These are phyloP conservation scores for Saussurea involucrata DNA, from an alignment of 129 eudicot species.

Conservation along the genomic window DNA sequence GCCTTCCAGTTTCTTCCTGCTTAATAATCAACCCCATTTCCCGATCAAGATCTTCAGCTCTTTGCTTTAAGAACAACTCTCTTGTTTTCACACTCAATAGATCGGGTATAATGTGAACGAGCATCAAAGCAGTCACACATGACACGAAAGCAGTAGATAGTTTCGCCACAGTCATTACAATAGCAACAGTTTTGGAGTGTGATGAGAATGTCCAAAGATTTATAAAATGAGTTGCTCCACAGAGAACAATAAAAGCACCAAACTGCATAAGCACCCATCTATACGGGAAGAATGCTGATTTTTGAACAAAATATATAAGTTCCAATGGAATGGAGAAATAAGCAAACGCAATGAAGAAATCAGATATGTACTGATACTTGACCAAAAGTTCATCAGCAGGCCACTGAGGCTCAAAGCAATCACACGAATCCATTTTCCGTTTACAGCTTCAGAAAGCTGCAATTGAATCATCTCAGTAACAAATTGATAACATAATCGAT, in stretches of 20 bases:
- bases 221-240: constrained; percentile 65
- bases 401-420: constrained; percentile 59
- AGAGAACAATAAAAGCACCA: constrained; percentile 61
- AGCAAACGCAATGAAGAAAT: constrained; percentile 59
- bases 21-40: constrained; percentile 61
- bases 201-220: constrained; percentile 50
- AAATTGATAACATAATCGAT: neutral
- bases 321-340: constrained; percentile 68
- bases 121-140: constrained; percentile 61
- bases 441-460: constrained; percentile 30
- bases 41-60: constrained; percentile 64
- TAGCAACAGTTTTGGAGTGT: constrained; percentile 59
- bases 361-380: constrained; percentile 60
- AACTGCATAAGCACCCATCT: constrained; percentile 70
- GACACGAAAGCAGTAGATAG: constrained; percentile 55
- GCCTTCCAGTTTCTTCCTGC: constrained; percentile 64
- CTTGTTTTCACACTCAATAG: constrained; percentile 57
- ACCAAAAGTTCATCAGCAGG: constrained; percentile 54
- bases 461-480: constrained; percentile 13
- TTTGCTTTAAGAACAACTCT: constrained; percentile 40
- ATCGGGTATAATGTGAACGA: constrained; percentile 57
- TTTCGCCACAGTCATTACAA: constrained; percentile 57
- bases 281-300: constrained; percentile 61
- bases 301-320: constrained; percentile 64
- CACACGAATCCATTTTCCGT: constrained; percentile 52